Percentiles rank a stretch among this genome's conserved stretches.
Evolutionary conservation across 2,329 filamentous ascomycete species (phyloP).

Genomic region (Neoascochyta sp.): DNA sequence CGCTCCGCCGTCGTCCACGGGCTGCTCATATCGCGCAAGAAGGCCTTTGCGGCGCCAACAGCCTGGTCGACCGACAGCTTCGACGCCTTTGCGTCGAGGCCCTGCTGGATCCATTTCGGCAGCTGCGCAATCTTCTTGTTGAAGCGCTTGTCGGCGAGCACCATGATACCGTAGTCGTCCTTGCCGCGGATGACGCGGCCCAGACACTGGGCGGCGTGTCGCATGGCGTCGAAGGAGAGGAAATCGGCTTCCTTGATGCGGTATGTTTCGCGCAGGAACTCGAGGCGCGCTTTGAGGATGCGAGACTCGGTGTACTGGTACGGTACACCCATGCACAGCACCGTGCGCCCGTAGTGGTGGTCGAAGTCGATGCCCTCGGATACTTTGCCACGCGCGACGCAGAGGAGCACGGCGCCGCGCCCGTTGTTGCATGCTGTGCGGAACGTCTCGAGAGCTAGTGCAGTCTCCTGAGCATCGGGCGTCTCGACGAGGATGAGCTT

Average conservation of each 20-base stretch:
- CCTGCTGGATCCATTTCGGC: slow-evolving; percentile 95
- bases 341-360: slow-evolving; percentile 94
- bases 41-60: slow-evolving; percentile 81
- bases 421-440: slow-evolving; percentile 97
- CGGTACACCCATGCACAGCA: slow-evolving; percentile 92
- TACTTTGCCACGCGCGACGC: slow-evolving; percentile 94
- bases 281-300: slow-evolving; percentile 89
- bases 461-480: slow-evolving; percentile 94
- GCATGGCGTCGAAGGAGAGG: slow-evolving; percentile 97
- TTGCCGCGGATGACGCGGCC: slow-evolving; percentile 93
- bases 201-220: slow-evolving; percentile 94
- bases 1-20: slow-evolving; percentile 79
- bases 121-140: slow-evolving; percentile 86
- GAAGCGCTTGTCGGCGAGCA: slow-evolving; percentile 89
- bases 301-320: slow-evolving; percentile 99
- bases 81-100: slow-evolving; percentile 75
- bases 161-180: slow-evolving; percentile 99
- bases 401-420: slow-evolving; percentile 85
- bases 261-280: slow-evolving; percentile 96
- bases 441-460: slow-evolving; percentile 91
- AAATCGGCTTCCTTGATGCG: slow-evolving; percentile 97
- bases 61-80: slow-evolving; percentile 97
- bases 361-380: slow-evolving; percentile 99
- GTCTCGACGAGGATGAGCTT: slow-evolving; percentile 98
- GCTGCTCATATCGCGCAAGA: slow-evolving; percentile 86